phyloP scores from a whole-genome alignment of 805 yeast species.

The Yarrowia alimentaria region DNA sequence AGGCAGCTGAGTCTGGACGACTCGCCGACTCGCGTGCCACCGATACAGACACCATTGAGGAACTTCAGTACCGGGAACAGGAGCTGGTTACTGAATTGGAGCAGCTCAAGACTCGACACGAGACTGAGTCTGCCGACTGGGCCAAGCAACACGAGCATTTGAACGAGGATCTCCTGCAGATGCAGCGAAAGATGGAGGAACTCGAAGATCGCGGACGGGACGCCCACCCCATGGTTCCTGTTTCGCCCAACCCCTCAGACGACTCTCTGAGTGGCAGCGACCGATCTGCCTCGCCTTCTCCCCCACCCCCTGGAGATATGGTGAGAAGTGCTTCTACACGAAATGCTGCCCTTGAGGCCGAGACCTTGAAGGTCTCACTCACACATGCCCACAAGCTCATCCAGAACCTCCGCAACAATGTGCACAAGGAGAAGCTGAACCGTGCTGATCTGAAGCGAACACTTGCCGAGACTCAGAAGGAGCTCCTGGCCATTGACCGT shows the following conservation, averaged over 20 bases:
- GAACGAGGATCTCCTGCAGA: slow-evolving; percentile 37
- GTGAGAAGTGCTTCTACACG: slow-evolving; percentile 4
- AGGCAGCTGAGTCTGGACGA: slow-evolving; percentile 34
- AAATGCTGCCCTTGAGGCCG: slow-evolving; percentile 51
- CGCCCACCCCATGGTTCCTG: not conserved
- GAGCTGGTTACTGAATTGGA: slow-evolving; percentile 36
- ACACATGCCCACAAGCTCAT: slow-evolving; percentile 63
- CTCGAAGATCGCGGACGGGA: slow-evolving; percentile 2
- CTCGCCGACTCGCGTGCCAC: slow-evolving; percentile 31
- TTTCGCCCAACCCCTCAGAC: not conserved
- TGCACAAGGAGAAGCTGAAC: slow-evolving; percentile 48
- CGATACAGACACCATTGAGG: slow-evolving; percentile 38
- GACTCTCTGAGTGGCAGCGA: not conserved
- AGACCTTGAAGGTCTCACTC: slow-evolving; percentile 63
- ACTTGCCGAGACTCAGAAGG: slow-evolving; percentile 32
- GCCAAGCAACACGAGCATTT: no score
- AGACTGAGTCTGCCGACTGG: slow-evolving; percentile 32
- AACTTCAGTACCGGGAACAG: slow-evolving; percentile 35
- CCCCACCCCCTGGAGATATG: not conserved
- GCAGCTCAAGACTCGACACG: slow-evolving; percentile 32
- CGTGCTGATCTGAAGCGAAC: slow-evolving; percentile 41
- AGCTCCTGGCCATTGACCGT: no score
- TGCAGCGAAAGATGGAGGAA: slow-evolving; percentile 28
- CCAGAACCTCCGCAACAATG: slow-evolving; percentile 53
- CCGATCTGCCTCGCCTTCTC: slow-evolving; percentile 1